These are phyloP conservation scores for Neospermospora avenae DNA, from an alignment of 2,329 filamentous ascomycete species.

Conservation along the genomic window DNA sequence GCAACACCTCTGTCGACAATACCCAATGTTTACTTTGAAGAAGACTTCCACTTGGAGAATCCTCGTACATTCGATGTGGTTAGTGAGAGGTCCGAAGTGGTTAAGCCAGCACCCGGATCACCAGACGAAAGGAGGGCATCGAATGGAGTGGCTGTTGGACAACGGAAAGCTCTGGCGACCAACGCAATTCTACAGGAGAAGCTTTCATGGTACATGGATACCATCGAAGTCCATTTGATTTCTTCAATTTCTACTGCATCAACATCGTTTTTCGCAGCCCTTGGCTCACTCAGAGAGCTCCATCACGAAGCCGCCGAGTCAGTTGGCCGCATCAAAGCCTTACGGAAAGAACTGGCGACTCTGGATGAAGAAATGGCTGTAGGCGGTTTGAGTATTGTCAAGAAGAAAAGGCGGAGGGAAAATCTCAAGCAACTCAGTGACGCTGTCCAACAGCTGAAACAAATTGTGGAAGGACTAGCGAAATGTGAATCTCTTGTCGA, in stretches of 20 bases:
- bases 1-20: conserved; percentile 81
- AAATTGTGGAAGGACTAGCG: conserved; percentile 58
- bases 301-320: conserved; percentile 92
- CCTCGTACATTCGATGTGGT: conserved; percentile 95
- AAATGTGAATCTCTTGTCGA: conserved; percentile 80
- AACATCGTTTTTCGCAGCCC: conserved; percentile 90
- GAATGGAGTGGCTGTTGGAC: conserved; percentile 57
- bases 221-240: conserved; percentile 94
- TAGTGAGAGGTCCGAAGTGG: conserved; percentile 93
- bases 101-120: conserved; percentile 60
- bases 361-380: conserved; percentile 86
- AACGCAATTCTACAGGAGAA: conserved; percentile 98
- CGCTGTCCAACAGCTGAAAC: conserved; percentile 77
- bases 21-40: conserved; percentile 89
- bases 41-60: conserved; percentile 92
- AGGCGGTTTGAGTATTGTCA: conserved; percentile 79
- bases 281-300: conserved; percentile 85
- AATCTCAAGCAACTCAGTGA: conserved; percentile 81
- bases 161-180: conserved; percentile 84
- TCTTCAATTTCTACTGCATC: conserved; percentile 95
- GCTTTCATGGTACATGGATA: conserved; percentile 99
- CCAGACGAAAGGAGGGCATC: conserved; percentile 48
- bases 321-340: conserved; percentile 75
- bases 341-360: conserved; percentile 74
- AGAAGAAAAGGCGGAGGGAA: conserved; percentile 75